phyloP scores from a whole-genome alignment of 441 rosid genomes.

The Brassica balearica region DNA sequence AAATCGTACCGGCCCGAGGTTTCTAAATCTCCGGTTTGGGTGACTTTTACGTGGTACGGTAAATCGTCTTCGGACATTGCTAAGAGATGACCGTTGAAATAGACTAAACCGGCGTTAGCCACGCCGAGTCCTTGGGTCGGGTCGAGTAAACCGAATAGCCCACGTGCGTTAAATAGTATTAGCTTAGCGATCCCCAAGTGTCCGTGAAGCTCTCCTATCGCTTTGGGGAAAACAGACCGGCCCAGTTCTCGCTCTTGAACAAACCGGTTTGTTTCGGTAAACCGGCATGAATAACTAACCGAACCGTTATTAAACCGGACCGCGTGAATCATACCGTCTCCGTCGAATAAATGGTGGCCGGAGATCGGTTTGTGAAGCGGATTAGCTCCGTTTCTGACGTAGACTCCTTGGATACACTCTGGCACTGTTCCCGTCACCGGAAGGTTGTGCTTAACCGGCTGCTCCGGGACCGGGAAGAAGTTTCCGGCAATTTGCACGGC shows the following conservation, averaged over 20 bases:
- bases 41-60: constrained; percentile 69
- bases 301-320: constrained; percentile 57
- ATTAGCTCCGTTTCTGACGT: constrained; percentile 83
- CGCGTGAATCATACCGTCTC: constrained; percentile 87
- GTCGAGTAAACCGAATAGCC: constrained; percentile 65
- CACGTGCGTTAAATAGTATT: constrained; percentile 69
- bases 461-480: constrained; percentile 80
- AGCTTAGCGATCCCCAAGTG: constrained; percentile 78
- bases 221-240: constrained; percentile 80
- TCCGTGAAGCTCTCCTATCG: constrained; percentile 89
- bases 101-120: constrained; percentile 84
- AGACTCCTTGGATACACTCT: constrained; percentile 66
- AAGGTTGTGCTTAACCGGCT: constrained; percentile 52
- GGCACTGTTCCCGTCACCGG: constrained; percentile 68
- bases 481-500: constrained; percentile 70
- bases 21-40: constrained; percentile 69
- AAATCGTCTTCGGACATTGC: constrained; percentile 93
- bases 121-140: constrained; percentile 72
- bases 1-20: constrained; percentile 74
- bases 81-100: constrained; percentile 67
- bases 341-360: constrained; percentile 88
- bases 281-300: constrained; percentile 75
- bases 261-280: constrained; percentile 68
- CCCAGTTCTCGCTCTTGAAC: constrained; percentile 65
- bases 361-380: constrained; percentile 73